Base-by-base conservation (phyloP, 2,329 filamentous ascomycete genomes). In the Gliomastix tumulicola region DNA sequence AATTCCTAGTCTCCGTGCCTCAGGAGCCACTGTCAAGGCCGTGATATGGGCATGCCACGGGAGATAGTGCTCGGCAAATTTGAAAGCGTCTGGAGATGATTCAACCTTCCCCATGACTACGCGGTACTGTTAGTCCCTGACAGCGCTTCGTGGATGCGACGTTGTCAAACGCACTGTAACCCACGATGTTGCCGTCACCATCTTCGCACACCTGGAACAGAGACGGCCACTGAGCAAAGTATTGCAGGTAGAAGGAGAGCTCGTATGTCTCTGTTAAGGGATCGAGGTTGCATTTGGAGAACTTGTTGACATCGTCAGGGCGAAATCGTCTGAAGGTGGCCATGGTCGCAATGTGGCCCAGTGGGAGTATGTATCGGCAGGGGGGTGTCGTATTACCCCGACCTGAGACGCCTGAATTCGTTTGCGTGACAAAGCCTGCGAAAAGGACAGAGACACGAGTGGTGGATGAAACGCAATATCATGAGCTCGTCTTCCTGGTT, bases 11-110 rank as follows among this genome's bases (percentile, higher is more conserved):
- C 92, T 78, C 20, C 92, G 82, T 34, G 88, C 88, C 39, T 83
- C 79, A 0, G 92, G 92, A 1, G 90, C 83, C 16, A 98, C 87
- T 1, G 92, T 97, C 35, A 98, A 71, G 23, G 90, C 92, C 5
- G 92, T 98, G 55, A 98, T 94, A 63, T 98, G 92, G 16, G 88
- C 90, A 65, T 98, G 92, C 87, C 88, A 97, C n/a, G 90, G 90
- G n/a, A 95, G 82, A 65, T 94, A 94, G 65, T 96, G 88, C 51
- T 82, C 74, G 34, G 87, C 92, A 51, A 79, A 79, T 41, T 78
- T 73, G 57, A 84, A 76, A 36, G 80, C 79, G 31, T 85, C 70
- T 13, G 85, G 83, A 37, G 88, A 94, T 45, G 88, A 82, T 68
- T 97, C 90, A 42, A 94, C 76, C 67, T 98, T 98, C 55, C 90